These are phyloP conservation scores for Phytopythium chamaehyphon DNA, from an alignment of 352 stramenopile genomes.

Conservation along the genomic window DNA sequence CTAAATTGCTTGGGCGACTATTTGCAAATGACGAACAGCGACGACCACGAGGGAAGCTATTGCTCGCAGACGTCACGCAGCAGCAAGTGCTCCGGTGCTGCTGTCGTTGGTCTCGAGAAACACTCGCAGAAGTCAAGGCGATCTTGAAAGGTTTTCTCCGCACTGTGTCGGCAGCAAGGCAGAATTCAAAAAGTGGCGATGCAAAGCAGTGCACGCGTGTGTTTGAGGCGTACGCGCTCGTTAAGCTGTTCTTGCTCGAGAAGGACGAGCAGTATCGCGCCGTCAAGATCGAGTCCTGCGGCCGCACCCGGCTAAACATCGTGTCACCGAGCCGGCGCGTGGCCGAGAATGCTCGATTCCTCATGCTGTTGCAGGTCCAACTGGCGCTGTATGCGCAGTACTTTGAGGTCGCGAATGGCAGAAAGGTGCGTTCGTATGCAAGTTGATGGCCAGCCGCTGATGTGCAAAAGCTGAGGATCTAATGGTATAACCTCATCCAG, in stretches of 20 bases:
- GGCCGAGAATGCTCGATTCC: conserved; percentile 7
- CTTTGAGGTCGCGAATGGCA: conserved; percentile 35
- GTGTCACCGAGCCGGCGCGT: conserved; percentile 2
- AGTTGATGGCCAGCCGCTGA: not conserved
- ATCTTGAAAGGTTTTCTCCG: conserved; percentile 27
- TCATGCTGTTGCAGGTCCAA: conserved; percentile 36
- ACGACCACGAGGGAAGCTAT: not conserved
- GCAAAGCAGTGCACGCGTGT: not conserved
- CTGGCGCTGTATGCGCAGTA: conserved; percentile 52
- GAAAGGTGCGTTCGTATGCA: conserved; percentile 23
- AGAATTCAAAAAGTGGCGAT: not conserved
- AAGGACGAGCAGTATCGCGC: conserved; percentile 13
- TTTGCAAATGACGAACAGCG: not conserved
- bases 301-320: conserved; percentile 5
- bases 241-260: conserved; percentile 53
- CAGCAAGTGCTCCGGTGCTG: conserved; percentile 6
- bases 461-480: not conserved
- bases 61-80: not conserved
- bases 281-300: not conserved
- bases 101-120: conserved; percentile 20
- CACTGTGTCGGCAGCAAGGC: not conserved
- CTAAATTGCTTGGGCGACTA: too few species aligned
- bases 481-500: too few species aligned
- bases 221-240: conserved; percentile 45
- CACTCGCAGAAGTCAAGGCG: conserved; percentile 29